Evolutionary conservation across 257 asterid species (phyloP).

Genomic region (Solanum lycopersicoides): DNA sequence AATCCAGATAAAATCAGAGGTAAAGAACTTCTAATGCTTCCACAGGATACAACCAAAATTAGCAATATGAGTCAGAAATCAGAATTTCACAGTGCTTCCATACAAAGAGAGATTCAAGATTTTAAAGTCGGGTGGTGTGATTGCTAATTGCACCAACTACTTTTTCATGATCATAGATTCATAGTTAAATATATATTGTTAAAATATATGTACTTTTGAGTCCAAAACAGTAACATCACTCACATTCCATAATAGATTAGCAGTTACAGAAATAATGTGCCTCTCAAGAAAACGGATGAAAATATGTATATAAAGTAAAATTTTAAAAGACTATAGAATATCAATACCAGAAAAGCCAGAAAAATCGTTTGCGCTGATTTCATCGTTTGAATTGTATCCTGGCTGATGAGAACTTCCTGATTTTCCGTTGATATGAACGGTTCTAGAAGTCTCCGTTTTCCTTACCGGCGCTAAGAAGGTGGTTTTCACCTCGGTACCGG

Average conservation of each 20-base stretch:
- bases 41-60: background rate
- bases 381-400: conserved; percentile 17
- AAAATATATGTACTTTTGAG: background rate
- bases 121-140: background rate
- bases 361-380: conserved; percentile 4
- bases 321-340: background rate
- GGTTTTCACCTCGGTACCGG: conserved; percentile 26
- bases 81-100: background rate
- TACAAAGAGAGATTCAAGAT: background rate
- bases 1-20: background rate
- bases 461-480: conserved; percentile 38
- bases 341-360: conserved; percentile 27
- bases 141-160: background rate
- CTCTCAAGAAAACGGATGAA: background rate
- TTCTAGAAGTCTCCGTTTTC: conserved; percentile 54
- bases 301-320: background rate
- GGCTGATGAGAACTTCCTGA: conserved; percentile 8
- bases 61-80: background rate
- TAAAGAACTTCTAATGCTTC: background rate
- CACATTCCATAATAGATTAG: background rate
- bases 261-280: background rate
- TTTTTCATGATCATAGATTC: background rate
- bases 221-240: background rate
- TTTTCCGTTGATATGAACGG: conserved; percentile 23
- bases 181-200: background rate